These are phyloP conservation scores for Zygoascus hellenicus DNA, from an alignment of 1,139 yeast genomes.

Conservation along the genomic window DNA sequence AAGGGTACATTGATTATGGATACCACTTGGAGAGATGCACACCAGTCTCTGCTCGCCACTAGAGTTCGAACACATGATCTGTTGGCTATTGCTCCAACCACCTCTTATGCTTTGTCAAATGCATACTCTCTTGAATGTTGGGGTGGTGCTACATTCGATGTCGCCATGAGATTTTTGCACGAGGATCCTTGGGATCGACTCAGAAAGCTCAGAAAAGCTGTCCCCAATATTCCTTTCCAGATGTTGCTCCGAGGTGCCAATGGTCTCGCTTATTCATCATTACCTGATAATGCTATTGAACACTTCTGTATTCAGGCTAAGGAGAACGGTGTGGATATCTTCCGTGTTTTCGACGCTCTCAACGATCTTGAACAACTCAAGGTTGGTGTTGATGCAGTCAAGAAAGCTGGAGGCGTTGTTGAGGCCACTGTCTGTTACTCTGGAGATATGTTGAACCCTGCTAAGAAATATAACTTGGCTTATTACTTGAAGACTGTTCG, in stretches of 20 bases:
- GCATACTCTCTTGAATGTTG: slow-evolving; percentile 97
- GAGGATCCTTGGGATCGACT: slow-evolving; percentile 99
- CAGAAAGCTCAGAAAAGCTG: slow-evolving; percentile 76
- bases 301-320: slow-evolving; percentile 93
- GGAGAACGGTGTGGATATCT: slow-evolving; percentile 92
- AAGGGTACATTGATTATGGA: slow-evolving; percentile 92
- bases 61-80: slow-evolving; percentile 93
- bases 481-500: slow-evolving; percentile 82
- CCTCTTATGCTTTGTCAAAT: slow-evolving; percentile 84
- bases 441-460: slow-evolving; percentile 94
- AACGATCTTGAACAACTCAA: slow-evolving; percentile 93
- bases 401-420: slow-evolving; percentile 97
- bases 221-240: slow-evolving; percentile 98
- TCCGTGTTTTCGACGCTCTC: slow-evolving; percentile 95
- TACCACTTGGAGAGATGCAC: slow-evolving; percentile 99
- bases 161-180: slow-evolving; percentile 94
- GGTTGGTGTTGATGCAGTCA: slow-evolving; percentile 97
- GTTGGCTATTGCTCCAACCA: slow-evolving; percentile 85
- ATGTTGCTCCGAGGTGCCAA: slow-evolving; percentile 99
- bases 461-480: slow-evolving; percentile 90
- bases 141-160: slow-evolving; percentile 99
- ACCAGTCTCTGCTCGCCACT: slow-evolving; percentile 96
- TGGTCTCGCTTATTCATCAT: slow-evolving; percentile 96
- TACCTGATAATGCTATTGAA: slow-evolving; percentile 98
- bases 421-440: slow-evolving; percentile 98